Evolutionary conservation across 2,329 filamentous ascomycete genomes (phyloP), one percentile per base, ranked within the genome.

Genomic region (Diplodia seriata): DNA sequence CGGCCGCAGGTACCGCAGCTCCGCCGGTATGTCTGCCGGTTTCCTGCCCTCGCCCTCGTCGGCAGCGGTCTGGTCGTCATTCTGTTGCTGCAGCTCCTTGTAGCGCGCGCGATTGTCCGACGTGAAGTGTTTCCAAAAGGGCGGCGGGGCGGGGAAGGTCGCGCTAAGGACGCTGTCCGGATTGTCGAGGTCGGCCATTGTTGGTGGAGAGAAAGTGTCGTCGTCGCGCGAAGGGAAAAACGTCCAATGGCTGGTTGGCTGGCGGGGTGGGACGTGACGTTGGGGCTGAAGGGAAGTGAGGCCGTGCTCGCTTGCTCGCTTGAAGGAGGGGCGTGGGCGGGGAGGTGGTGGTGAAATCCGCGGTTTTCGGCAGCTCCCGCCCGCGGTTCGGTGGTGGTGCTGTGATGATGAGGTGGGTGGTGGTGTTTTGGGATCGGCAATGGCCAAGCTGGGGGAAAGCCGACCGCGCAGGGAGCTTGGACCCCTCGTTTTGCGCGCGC

Each of bases 121-220:
- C 0, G 92, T 97, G 80, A 98, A 98, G 77, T 91, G 86, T 72
- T 90, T 90, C 89, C 92, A 98, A 81, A 97, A 97, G 0, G 90
- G 89, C 31, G 95, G 95, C 31, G 95, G 95, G 64, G 91, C 88
- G 29, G 95, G 94, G 77, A 93, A 97, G 50, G 90, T 88, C 29
- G 90, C 88, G 31, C 88, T 69, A 50, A 72, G 72, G 47, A 67
- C 61, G 20, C 85, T 73, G 66, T 80, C 72, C 73, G 83, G 80
- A 66, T 81, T 81, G 69, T 84, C 82, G 23, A 26, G 23, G 64
- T 88, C 88, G 68, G 87, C 87, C 90, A 92, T 92, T 20, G 38
- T 55, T 38, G 26, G 23, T 26, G 3, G 26, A 14, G 29, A 36
- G 33, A 36, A 9, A 36, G 31, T 9, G 29, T n/a, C 11, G 15